Percentiles rank a stretch among this genome's conserved stretches.
phyloP scores from a whole-genome alignment of 805 yeast genomes.

The Candida ulmi region DNA sequence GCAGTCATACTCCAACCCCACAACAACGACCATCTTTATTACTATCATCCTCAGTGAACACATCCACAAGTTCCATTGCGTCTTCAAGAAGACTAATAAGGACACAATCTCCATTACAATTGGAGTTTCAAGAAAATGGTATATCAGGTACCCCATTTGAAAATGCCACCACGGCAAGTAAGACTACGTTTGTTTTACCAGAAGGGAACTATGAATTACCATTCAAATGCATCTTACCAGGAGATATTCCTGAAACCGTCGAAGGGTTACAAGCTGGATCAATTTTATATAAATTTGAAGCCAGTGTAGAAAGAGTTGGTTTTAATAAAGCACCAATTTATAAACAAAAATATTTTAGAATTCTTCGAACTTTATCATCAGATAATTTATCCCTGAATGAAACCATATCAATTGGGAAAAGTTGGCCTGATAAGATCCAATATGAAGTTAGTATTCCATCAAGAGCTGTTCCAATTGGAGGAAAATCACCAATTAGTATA shows the following conservation, averaged over 20 bases:
- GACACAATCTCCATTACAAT: slow-evolving; percentile 19
- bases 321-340: slow-evolving; percentile 44
- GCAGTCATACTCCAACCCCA: neutral
- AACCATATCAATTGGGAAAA: slow-evolving; percentile 84
- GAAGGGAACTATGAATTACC: slow-evolving; percentile 86
- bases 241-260: slow-evolving; percentile 72
- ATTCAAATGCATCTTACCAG: slow-evolving; percentile 76
- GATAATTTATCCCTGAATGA: slow-evolving; percentile 72
- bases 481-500: slow-evolving; percentile 61
- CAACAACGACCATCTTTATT: slow-evolving; percentile 4
- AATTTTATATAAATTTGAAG: slow-evolving; percentile 64
- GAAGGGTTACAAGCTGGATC: slow-evolving; percentile 84
- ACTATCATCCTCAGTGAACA: neutral
- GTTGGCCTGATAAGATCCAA: slow-evolving; percentile 86
- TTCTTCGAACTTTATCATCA: slow-evolving; percentile 74
- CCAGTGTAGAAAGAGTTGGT: slow-evolving; percentile 64
- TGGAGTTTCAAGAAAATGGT: slow-evolving; percentile 24
- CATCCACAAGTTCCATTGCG: slow-evolving; percentile 1
- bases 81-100: slow-evolving; percentile 14
- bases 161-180: slow-evolving; percentile 16
- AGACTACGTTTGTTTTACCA: slow-evolving; percentile 35
- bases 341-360: slow-evolving; percentile 56
- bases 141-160: slow-evolving; percentile 29
- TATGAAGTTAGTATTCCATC: slow-evolving; percentile 82
- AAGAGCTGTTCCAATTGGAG: slow-evolving; percentile 83